These are phyloP conservation scores for Candida sp. DNA, from an alignment of 1,139 yeast species.

Conservation along the genomic window DNA sequence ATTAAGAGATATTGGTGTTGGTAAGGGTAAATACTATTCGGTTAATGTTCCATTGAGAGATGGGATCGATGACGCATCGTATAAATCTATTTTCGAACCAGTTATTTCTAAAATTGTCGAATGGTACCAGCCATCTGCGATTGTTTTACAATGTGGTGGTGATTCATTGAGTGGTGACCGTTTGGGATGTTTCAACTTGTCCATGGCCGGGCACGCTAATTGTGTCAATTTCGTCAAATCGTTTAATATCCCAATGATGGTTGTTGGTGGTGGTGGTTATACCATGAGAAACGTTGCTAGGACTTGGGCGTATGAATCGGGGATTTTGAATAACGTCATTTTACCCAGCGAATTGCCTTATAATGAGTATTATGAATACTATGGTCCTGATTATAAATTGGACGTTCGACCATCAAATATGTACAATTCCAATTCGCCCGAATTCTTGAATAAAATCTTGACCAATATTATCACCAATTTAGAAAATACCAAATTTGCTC, in stretches of 20 bases:
- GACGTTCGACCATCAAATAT: slow-evolving; percentile 95
- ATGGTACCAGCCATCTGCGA: slow-evolving; percentile 93
- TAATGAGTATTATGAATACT: slow-evolving; percentile 95
- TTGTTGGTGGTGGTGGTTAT: slow-evolving; percentile 97
- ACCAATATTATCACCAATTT: slow-evolving; percentile 75
- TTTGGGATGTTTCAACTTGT: slow-evolving; percentile 86
- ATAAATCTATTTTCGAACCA: slow-evolving; percentile 85
- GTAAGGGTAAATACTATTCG: slow-evolving; percentile 83
- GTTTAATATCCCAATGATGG: slow-evolving; percentile 85
- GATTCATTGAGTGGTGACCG: slow-evolving; percentile 92
- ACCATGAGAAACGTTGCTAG: slow-evolving; percentile 97
- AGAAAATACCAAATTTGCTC: slow-evolving; percentile 90
- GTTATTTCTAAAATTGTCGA: slow-evolving; percentile 78
- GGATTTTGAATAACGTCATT: slow-evolving; percentile 74
- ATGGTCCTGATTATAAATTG: slow-evolving; percentile 91
- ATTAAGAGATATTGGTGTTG: slow-evolving; percentile 83
- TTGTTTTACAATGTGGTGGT: slow-evolving; percentile 91
- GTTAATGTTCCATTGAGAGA: slow-evolving; percentile 89
- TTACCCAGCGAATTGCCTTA: slow-evolving; percentile 86
- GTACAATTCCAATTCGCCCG: slow-evolving; percentile 96
- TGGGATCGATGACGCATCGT: slow-evolving; percentile 89
- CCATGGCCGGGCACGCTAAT: slow-evolving; percentile 93
- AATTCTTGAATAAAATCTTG: slow-evolving; percentile 82
- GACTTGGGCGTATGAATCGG: slow-evolving; percentile 95
- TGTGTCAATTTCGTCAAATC: slow-evolving; percentile 88